Evolutionary conservation across 1,139 yeast species (phyloP), one percentile per base, ranked within the genome.

Genomic region (Yamadazyma triangularis): DNA sequence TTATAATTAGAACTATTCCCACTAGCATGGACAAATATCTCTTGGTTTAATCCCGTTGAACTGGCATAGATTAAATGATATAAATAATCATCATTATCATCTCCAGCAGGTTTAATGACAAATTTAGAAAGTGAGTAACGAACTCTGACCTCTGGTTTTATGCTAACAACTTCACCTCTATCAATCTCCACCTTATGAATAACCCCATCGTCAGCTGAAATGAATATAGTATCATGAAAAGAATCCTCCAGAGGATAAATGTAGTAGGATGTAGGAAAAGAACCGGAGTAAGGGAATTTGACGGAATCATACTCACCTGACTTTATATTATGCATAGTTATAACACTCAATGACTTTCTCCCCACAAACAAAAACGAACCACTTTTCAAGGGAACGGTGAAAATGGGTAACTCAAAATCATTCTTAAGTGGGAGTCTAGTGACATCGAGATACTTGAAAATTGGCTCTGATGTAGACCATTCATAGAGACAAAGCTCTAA

Each of bases 221-320:
- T 41, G 4, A 67, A 41, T 0, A 69, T 50, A 35, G 67, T 73
- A 28, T 67, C 69, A 4, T 27, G 35, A 5, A 38, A 41, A 7
- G 35, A 35, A 4, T 34, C 30, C 8, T 36, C 24, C 3, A 30
- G 11, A 2, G 33, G 22, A 5, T 59, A 46, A 20, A 50, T 40
- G 38, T 57, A 58, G 36, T 33, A 63, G 19, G 51, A 45, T 0
- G 73, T 66, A 3, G 77, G 77, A 41, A 71, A 71, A 0, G 58
- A 32, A 2, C 48, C 48, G 8, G 20, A 13, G 14, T 41, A 38
- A 2, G 30, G 32, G 10, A 33, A 33, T 2, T 47, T 38, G 3
- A 42, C 33, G 38, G 70, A 70, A 25, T 54, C 48, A 36, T 64
- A 64, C 29, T 66, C 68, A 1, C 71, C 77, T 2, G 76, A 68